Evolutionary conservation across 352 stramenopile species (phyloP).

Genomic region (Globisporangium nunn): DNA sequence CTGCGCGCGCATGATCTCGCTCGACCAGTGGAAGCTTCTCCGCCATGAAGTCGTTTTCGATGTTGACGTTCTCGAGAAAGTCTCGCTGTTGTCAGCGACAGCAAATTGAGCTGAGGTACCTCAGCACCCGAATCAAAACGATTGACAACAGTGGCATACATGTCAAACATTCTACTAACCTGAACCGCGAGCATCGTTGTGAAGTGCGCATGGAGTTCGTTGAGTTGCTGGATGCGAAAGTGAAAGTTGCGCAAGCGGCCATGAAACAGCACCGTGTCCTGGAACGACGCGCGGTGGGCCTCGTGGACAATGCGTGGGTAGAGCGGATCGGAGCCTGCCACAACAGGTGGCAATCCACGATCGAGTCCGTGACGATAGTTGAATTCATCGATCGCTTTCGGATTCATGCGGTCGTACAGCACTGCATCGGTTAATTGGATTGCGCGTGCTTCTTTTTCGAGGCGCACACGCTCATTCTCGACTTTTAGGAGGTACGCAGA

Average conservation of each 20-base stretch:
- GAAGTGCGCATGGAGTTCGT: constrained; percentile 26
- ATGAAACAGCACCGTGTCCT: constrained; percentile 63
- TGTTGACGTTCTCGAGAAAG: constrained; percentile 37
- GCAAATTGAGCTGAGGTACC: background rate
- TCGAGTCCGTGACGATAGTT: constrained; percentile 67
- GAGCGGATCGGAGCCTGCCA: constrained; percentile 29
- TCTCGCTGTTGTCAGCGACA: constrained; percentile 20
- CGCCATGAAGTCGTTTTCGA: constrained; percentile 42
- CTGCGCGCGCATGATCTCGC: constrained; percentile 37
- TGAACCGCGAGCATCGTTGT: constrained; percentile 42
- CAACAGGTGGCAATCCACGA: constrained; percentile 18
- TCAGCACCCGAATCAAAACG: background rate
- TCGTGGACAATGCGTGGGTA: constrained; percentile 47
- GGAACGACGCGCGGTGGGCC: constrained; percentile 42
- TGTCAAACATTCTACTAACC: constrained; percentile 16
- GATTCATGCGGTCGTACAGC: constrained; percentile 52
- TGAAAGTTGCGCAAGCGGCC: constrained; percentile 61
- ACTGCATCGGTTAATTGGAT: constrained; percentile 42
- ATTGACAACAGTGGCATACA: background rate
- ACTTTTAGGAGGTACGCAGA: constrained; percentile 33
- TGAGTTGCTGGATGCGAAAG: constrained; percentile 54
- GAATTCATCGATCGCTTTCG: constrained; percentile 61
- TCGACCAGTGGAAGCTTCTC: constrained; percentile 53
- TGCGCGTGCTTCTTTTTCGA: constrained; percentile 63
- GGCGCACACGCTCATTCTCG: constrained; percentile 49